A percentile compares a stretch with the other conserved stretches of the same genome.
Evolutionary conservation across 345 rosid genomes (phyloP).

Genomic region (Noccaea caerulescens): DNA sequence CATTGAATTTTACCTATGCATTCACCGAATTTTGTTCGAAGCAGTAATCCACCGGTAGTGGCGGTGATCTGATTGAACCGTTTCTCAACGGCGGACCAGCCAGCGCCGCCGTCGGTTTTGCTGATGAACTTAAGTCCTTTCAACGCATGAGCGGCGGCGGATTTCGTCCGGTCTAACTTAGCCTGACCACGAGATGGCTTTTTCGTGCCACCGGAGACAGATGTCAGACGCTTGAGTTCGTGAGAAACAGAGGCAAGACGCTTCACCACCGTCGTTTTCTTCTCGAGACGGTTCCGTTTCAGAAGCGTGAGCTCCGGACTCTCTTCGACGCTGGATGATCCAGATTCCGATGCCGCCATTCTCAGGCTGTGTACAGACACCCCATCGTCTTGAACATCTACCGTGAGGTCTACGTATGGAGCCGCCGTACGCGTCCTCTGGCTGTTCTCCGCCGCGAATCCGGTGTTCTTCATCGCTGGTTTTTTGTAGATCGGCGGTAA

Average conservation of each 20-base stretch:
- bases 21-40: constrained; percentile 60
- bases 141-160: constrained; percentile 66
- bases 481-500: constrained; percentile 51
- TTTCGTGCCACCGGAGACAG: constrained; percentile 44
- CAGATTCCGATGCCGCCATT: constrained; percentile 37
- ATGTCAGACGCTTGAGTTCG: constrained; percentile 61
- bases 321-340: constrained; percentile 43
- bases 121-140: constrained; percentile 81
- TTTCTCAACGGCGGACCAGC: constrained; percentile 72
- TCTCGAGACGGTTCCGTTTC: constrained; percentile 56
- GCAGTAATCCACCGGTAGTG: constrained; percentile 50
- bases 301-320: constrained; percentile 51
- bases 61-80: constrained; percentile 65
- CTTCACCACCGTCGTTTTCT: constrained; percentile 52
- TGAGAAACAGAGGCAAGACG: constrained; percentile 65
- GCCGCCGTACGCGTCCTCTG: constrained; percentile 26
- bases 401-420: constrained; percentile 46
- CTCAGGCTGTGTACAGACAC: constrained; percentile 46
- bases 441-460: constrained; percentile 37
- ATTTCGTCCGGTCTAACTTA: constrained; percentile 65
- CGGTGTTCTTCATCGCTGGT: constrained; percentile 45
- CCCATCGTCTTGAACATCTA: constrained; percentile 51
- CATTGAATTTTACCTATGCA: constrained; percentile 56
- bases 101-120: constrained; percentile 67
- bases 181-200: constrained; percentile 46